Base-by-base conservation (phyloP, 495 filamentous ascomycete species). In the Daldinia vernicosa region DNA sequence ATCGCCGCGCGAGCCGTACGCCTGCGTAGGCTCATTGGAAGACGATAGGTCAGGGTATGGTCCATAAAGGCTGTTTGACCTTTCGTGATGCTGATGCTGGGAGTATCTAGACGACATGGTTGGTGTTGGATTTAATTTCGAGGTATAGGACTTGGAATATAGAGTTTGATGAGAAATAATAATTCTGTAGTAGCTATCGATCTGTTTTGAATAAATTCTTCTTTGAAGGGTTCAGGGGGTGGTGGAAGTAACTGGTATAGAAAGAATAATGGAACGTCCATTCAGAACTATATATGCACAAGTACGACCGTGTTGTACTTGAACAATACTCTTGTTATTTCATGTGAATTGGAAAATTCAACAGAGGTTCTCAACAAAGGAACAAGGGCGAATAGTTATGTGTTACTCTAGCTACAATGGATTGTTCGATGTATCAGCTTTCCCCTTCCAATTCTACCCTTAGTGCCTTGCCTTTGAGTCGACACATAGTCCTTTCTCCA, bases 21-120 rank as follows among this genome's bases (percentile, higher is more conserved):
- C 70, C 70, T 45, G 70, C 65, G 70, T 61, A 65, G 61, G 59
- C 56, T 62, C 70, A 37, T 17, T 62, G 0, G 35, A 59, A 27
- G 30, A 28, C 37, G 51, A 14, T n/a, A 54, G 22, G 19, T 32
- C 24, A 22, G 37, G 22, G 26, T 50, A 14, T 15, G 22, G 32
- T 24, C 40, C 22, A 3, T 27, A 7, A 45, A 15, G 14, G 11
- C 24, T 37, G 19, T 11, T 56, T 19, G 51, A 52, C 3, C 28
- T 30, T 12, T 47, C 52, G 24, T 19, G 35, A 0, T 53, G 24
- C 47, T 22, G 56, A 2, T 50, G 30, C 40, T 61, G 61, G 27
- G 50, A 33, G 5, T 72, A 30, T 64, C 30, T 67, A 6, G 69
- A 67, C 22, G 64, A 9, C 64, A 72, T 72, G 5, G 28, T 63